A percentile compares a stretch with the other conserved stretches of the same genome.
These are phyloP conservation scores for Pelargonium cotyledonis DNA, from an alignment of 441 rosid genomes.

Conservation along the genomic window DNA sequence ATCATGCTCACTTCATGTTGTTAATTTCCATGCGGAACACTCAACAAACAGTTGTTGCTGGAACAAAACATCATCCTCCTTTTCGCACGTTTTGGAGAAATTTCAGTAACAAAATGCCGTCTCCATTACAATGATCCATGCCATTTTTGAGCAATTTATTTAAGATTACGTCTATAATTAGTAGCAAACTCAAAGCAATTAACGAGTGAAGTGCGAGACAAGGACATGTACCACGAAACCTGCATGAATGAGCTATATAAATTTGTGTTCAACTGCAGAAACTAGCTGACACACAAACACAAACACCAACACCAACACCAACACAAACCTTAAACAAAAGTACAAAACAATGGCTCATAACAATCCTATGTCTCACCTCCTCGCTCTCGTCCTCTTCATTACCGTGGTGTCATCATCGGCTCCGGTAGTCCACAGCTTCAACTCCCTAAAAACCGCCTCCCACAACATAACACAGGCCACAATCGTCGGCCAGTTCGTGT, in stretches of 20 bases:
- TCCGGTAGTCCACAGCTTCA: not conserved
- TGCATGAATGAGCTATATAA: not conserved
- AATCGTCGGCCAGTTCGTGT: not conserved
- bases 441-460: not conserved
- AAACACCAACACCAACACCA: not conserved
- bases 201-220: not conserved
- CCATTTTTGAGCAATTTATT: no score
- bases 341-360: not conserved
- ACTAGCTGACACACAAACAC: not conserved
- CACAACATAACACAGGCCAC: not conserved
- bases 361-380: not conserved
- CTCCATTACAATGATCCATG: no score
- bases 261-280: no score
- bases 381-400: not conserved
- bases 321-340: no score
- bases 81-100: no score
- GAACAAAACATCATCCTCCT: no score
- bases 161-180: no score
- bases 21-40: no score
- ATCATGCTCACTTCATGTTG: no score
- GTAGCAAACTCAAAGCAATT: no score
- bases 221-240: not conserved
- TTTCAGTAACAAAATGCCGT: no score
- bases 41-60: no score
- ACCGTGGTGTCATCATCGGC: not conserved